Base-by-base conservation (phyloP, 2,329 filamentous ascomycete species). In the Parastagonospora avenae region DNA sequence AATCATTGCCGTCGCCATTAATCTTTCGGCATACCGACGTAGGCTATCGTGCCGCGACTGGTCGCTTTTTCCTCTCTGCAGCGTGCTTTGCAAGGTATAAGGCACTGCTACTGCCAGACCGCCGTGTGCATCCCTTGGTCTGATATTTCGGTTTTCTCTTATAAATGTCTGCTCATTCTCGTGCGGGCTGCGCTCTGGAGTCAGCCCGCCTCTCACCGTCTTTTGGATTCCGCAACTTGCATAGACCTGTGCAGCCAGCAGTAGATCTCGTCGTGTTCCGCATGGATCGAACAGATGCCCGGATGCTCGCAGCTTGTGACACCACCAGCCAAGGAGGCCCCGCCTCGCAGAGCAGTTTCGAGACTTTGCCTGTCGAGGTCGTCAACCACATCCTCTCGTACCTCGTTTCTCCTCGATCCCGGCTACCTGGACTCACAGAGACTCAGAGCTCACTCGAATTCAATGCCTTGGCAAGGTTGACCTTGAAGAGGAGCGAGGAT, bases 371-470 rank as follows among this genome's bases (percentile, higher is more conserved):
- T 27, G 46, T 60, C 37, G 68, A 72, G 45, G 56, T 72, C 42
- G 16, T 62, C 38, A 57, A 64, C 41, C 54, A 67, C 8, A 68
- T 71, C 30, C 50, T 72, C 27, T 62, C 63, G 9, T 60, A 65
- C 50, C 62, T 72, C 43, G 58, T 58, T 6, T 55, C 63, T 37
- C 67, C 68, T 5, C 53, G 64, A 31, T 69, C 66, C 2, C 59
- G 63, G 9, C 60, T 72, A 4, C 62, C 67, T 1, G 68, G 67
- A 6, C 62, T 67, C 38, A 62, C 66, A 4, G 64, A 71, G 47
- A 40, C 55, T 29, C 62, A 68, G 42, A 71, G 67, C 48, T 38
- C 44, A 35, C 54, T 59, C 32, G 58, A 65, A 29, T 56, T 57
- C 32, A 54, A 63, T 8, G 43, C 49, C 14, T 32, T 51, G 3